phyloP scores from a whole-genome alignment of 805 yeast genomes.

The Candida wancherniae region DNA sequence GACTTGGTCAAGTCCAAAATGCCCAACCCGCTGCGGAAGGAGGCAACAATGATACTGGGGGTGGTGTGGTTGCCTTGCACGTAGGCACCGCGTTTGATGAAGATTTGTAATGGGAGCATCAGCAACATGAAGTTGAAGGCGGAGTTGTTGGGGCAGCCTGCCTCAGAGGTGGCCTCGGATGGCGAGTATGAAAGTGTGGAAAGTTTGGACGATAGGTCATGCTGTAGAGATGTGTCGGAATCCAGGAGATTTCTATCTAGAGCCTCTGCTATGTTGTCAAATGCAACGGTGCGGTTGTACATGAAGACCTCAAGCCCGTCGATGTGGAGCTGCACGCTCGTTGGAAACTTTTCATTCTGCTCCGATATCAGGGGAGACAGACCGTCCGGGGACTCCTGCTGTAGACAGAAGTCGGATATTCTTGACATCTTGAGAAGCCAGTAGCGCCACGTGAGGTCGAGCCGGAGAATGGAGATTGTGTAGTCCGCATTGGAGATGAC shows the following conservation, averaged over 20 bases:
- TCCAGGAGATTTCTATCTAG: constrained; percentile 17
- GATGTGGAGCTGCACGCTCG: constrained; percentile 52
- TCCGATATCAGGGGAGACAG: constrained; percentile 16
- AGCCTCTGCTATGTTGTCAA: constrained; percentile 53
- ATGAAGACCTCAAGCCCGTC: constrained; percentile 81
- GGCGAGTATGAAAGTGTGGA: not conserved
- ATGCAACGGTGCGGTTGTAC: constrained; percentile 76
- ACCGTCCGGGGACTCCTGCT: constrained; percentile 12
- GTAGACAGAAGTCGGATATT: constrained; percentile 29
- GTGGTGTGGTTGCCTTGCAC: constrained; percentile 79
- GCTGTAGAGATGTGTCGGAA: not conserved
- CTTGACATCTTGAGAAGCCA: constrained; percentile 59
- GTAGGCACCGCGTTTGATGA: constrained; percentile 61
- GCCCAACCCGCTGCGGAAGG: constrained; percentile 53
- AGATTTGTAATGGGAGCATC: constrained; percentile 59
- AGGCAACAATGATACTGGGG: constrained; percentile 62
- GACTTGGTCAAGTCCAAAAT: constrained; percentile 50
- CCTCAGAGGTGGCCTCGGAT: constrained; percentile 2
- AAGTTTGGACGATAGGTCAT: not conserved
- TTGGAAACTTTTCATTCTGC: constrained; percentile 47
- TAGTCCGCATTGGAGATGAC: constrained; percentile 70
- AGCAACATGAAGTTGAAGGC: constrained; percentile 18
- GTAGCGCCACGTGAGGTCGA: constrained; percentile 84
- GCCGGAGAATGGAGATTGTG: constrained; percentile 64
- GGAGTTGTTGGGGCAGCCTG: not conserved